phyloP scores from a whole-genome alignment of 2,329 filamentous ascomycete genomes.

The Pseudogymnoascus sp. region DNA sequence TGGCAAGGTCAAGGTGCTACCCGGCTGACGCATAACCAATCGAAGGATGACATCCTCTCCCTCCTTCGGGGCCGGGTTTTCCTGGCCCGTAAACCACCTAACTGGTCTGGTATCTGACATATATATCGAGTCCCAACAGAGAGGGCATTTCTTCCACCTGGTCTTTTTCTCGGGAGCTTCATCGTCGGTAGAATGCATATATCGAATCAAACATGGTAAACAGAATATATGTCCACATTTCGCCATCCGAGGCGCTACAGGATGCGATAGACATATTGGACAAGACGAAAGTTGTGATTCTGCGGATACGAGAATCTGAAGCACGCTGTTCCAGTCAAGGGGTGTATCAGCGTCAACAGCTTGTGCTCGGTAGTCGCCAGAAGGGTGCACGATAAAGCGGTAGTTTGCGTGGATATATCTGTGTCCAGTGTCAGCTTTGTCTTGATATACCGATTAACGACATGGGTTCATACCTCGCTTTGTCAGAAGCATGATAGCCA shows the following conservation, averaged over 20 bases:
- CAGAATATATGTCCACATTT: constrained; percentile 97
- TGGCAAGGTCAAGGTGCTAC: constrained; percentile 80
- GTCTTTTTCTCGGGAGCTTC: constrained; percentile 57
- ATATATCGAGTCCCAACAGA: constrained; percentile 91
- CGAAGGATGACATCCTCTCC: constrained; percentile 86
- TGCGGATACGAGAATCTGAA: constrained; percentile 85
- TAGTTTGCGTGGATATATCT: constrained; percentile 95
- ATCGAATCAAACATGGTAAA: constrained; percentile 83
- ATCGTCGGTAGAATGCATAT: constrained; percentile 77
- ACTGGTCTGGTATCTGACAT: constrained; percentile 84
- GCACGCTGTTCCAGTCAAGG: constrained; percentile 80
- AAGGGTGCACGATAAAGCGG: constrained; percentile 85
- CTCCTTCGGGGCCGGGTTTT: constrained; percentile 68
- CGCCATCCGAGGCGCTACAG: constrained; percentile 91
- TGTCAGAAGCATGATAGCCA: constrained; percentile 83
- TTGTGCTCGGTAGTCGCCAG: constrained; percentile 69
- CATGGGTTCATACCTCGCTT: constrained; percentile 57
- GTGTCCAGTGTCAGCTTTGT: background rate
- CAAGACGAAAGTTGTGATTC: constrained; percentile 84
- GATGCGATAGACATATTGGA: constrained; percentile 88
- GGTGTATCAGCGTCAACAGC: constrained; percentile 80
- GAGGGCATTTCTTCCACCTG: constrained; percentile 89
- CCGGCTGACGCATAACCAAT: constrained; percentile 70
- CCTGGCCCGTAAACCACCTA: constrained; percentile 83
- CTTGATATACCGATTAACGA: constrained; percentile 5